Evolutionary conservation across 345 rosid genomes (phyloP).

Genomic region (Syzygium oleosum): DNA sequence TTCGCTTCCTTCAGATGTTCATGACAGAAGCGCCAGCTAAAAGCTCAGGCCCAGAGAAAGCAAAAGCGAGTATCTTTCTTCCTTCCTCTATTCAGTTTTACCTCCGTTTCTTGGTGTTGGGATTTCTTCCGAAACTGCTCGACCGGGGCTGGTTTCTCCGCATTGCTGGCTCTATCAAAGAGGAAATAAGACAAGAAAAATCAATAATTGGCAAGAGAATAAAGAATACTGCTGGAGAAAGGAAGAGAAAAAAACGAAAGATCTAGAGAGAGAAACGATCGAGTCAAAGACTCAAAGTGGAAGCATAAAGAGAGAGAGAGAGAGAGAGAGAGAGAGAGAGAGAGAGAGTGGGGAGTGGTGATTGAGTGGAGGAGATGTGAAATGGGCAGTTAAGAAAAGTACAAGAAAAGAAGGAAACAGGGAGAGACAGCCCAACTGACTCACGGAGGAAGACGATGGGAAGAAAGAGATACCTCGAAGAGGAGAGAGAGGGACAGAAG

Average conservation of each 20-base stretch:
- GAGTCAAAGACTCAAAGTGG: neutral
- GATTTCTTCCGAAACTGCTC: neutral
- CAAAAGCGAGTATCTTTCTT: neutral
- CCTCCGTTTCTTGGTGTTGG: neutral
- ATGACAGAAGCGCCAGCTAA: neutral
- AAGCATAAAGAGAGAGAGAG: neutral
- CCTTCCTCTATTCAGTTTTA: neutral
- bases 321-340: neutral
- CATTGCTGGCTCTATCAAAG: neutral
- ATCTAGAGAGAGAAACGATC: neutral
- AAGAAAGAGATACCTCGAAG: conserved; percentile 1
- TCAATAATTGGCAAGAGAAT: neutral
- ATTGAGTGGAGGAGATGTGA: neutral
- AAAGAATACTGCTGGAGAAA: neutral
- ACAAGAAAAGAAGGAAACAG: neutral
- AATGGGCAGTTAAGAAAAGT: neutral
- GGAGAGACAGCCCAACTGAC: neutral
- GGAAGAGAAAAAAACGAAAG: neutral
- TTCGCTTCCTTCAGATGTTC: neutral
- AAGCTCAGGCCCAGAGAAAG: neutral
- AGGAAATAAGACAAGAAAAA: neutral
- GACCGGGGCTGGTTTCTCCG: neutral
- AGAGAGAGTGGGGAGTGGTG: neutral
- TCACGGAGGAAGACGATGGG: neutral
- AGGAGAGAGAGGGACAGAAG: conserved; percentile 4